phyloP scores from a whole-genome alignment of 768 basidiomycete species.

The Podaxis carcinomalis region DNA sequence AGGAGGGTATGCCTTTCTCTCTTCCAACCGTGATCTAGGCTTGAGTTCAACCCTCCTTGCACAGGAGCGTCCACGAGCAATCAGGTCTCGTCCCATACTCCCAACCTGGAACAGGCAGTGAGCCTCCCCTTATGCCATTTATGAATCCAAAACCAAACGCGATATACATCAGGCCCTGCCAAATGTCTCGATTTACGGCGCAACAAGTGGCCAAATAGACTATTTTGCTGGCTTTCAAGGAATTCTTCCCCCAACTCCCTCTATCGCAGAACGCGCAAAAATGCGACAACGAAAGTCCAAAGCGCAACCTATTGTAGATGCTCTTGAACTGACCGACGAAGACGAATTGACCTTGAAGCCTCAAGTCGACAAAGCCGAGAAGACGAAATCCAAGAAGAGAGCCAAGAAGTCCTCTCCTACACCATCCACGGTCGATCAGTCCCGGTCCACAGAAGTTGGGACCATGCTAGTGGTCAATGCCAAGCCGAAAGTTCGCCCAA shows the following conservation, averaged over 20 bases:
- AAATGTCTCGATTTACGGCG: background rate
- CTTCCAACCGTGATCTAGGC: background rate
- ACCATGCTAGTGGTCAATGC: slow-evolving; percentile 1
- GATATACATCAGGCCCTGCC: background rate
- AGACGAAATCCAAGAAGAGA: slow-evolving; percentile 18
- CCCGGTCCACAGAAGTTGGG: background rate
- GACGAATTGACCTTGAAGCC: slow-evolving; percentile 10
- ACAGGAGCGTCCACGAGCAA: background rate
- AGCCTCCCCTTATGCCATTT: background rate
- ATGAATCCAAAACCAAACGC: background rate
- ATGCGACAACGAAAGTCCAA: slow-evolving; percentile 36
- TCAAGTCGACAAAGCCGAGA: slow-evolving; percentile 3
- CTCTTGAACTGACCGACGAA: slow-evolving; percentile 18
- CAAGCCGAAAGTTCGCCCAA: slow-evolving; percentile 9
- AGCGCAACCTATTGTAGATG: background rate
- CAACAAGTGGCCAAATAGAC: background rate
- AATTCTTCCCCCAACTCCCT: slow-evolving; percentile 15
- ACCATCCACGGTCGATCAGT: background rate
- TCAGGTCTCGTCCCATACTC: background rate
- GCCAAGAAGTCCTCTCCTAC: slow-evolving; percentile 1
- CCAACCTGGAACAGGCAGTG: background rate
- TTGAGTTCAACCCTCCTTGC: slow-evolving; percentile 4
- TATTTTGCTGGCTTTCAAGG: slow-evolving; percentile 11
- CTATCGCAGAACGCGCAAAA: slow-evolving; percentile 57
- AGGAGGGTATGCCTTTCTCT: background rate